These are phyloP conservation scores for Beauveria australis DNA, from an alignment of 2,329 filamentous ascomycete genomes.

Conservation along the genomic window DNA sequence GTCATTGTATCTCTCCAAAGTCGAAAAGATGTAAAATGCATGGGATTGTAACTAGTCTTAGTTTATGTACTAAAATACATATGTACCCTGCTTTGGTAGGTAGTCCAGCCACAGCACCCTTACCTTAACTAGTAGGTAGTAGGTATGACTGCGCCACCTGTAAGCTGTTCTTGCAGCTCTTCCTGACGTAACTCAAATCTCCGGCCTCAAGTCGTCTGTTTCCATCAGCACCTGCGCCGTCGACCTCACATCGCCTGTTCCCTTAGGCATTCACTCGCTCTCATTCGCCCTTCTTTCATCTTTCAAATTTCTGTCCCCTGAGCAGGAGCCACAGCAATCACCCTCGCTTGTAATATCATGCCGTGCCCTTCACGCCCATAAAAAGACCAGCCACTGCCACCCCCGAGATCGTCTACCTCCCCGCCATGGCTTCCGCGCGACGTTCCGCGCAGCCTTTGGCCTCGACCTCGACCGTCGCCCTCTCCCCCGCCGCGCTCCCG, in stretches of 20 bases:
- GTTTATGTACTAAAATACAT: no score
- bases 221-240: background rate
- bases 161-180: background rate
- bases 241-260: background rate
- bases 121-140: no score
- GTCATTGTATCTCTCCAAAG: no score
- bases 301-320: background rate
- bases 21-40: no score
- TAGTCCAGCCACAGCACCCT: no score
- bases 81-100: no score
- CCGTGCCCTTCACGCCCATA: background rate
- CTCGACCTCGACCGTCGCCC: conserved; percentile 22
- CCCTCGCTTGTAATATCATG: background rate
- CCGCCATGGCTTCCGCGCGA: conserved; percentile 32
- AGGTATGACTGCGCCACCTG: background rate
- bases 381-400: background rate
- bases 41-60: no score
- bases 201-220: background rate
- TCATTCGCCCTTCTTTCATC: background rate
- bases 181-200: background rate
- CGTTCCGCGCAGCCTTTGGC: conserved; percentile 14
- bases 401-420: background rate
- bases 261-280: background rate
- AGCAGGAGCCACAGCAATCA: background rate
- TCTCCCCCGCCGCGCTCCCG: conserved; percentile 34